phyloP scores from a whole-genome alignment of 169 alveolate genomes.

The Plasmodium berghei region DNA sequence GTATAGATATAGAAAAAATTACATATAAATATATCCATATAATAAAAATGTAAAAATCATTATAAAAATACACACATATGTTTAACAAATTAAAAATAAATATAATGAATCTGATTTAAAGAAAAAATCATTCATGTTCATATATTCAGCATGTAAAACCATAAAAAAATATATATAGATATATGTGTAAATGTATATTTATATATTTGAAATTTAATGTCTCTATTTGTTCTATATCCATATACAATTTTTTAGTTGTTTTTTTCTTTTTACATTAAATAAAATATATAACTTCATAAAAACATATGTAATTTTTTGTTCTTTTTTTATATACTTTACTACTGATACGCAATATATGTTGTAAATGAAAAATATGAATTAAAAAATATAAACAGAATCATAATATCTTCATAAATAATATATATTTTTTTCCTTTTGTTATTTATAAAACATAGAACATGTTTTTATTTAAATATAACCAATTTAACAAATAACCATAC shows the following conservation, averaged over 20 bases:
- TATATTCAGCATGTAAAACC: neutral
- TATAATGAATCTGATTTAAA: constrained; percentile 27
- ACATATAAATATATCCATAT: neutral
- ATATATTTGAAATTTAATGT: neutral
- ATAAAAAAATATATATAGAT: neutral
- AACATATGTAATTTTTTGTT: too few relatives aligned
- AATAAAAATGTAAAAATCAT: constrained; percentile 10
- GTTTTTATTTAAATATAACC: too few relatives aligned
- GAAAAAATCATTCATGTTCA: constrained; percentile 48
- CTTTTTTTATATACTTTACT: too few relatives aligned
- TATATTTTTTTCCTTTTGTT: too few relatives aligned
- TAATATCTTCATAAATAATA: too few relatives aligned
- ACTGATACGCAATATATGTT: too few relatives aligned
- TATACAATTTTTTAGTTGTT: neutral
- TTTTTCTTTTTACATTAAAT: neutral
- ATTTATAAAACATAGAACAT: too few relatives aligned
- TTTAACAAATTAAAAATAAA: constrained; percentile 31
- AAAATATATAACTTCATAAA: too few relatives aligned
- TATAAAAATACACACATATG: neutral
- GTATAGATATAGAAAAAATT: neutral
- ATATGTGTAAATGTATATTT: neutral
- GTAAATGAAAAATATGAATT: too few relatives aligned
- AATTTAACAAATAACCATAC: too few relatives aligned
- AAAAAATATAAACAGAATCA: too few relatives aligned
- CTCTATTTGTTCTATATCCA: neutral